A percentile compares a stretch with the other conserved stretches of the same genome.
Evolutionary conservation across 2,329 filamentous ascomycete species (phyloP).

Genomic region (Fusarium tjaetaba): DNA sequence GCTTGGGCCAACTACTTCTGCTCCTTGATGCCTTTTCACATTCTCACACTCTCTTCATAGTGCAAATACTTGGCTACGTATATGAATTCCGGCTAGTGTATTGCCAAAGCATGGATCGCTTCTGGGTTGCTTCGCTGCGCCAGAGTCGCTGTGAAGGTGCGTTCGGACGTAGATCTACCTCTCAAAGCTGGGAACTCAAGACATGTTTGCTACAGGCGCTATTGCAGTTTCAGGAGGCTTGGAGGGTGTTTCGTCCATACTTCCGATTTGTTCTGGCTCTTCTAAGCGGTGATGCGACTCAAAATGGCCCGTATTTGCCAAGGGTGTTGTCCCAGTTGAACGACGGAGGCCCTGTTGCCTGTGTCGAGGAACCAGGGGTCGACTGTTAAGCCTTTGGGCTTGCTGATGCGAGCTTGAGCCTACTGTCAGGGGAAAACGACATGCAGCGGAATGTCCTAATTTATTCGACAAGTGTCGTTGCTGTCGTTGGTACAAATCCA

Average conservation of each 20-base stretch:
- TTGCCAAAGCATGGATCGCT: constrained; percentile 36
- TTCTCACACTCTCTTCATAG: constrained; percentile 34
- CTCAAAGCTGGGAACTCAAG: constrained; percentile 30
- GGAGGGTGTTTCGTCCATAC: not conserved
- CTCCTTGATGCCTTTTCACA: not conserved
- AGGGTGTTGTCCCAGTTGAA: constrained; percentile 5
- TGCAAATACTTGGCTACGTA: constrained; percentile 39
- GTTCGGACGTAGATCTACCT: constrained; percentile 41
- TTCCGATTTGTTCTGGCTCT: not conserved
- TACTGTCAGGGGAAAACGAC: constrained; percentile 20
- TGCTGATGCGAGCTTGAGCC: constrained; percentile 16
- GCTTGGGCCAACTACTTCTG: not conserved
- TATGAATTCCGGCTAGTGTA: constrained; percentile 35
- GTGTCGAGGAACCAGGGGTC: constrained; percentile 2
- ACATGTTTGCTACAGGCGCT: constrained; percentile 12
- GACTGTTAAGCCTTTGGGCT: constrained; percentile 13
- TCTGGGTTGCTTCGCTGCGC: constrained; percentile 21
- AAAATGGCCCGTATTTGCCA: constrained; percentile 13
- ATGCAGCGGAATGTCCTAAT: constrained; percentile 10
- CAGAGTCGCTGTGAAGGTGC: constrained; percentile 30
- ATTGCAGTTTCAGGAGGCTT: constrained; percentile 13
- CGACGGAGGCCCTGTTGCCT: constrained; percentile 23
- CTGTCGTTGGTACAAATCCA: constrained; percentile 31
- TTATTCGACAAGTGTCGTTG: constrained; percentile 33
- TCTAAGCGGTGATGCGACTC: not conserved